Evolutionary conservation across 148 eudicot genomes (phyloP).

Genomic region (Tetragonia tetragonoides): DNA sequence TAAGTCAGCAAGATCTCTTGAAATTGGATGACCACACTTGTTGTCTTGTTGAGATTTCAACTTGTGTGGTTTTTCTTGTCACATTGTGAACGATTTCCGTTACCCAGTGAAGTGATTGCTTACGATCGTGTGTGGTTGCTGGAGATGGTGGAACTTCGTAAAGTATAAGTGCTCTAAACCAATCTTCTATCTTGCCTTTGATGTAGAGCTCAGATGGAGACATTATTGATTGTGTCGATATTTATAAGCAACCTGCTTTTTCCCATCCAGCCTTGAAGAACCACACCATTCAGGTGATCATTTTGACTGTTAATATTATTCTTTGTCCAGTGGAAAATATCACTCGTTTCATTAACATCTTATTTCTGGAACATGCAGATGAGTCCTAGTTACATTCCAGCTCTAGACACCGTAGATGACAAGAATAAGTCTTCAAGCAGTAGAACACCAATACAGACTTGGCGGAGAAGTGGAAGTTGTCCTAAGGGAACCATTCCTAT

Average conservation of each 20-base stretch:
- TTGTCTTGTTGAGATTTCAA: too few species aligned
- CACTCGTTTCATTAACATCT: neutral
- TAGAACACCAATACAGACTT: constrained; percentile 34
- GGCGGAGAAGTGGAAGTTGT: constrained; percentile 63
- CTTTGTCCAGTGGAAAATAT: neutral
- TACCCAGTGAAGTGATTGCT: too few species aligned
- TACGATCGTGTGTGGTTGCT: too few species aligned
- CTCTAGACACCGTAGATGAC: constrained; percentile 8
- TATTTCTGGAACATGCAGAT: constrained; percentile 26
- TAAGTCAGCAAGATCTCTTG: too few species aligned
- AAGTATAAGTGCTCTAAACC: neutral
- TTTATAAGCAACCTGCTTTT: constrained; percentile 61
- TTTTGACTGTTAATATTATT: neutral
- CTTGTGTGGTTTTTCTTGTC: too few species aligned
- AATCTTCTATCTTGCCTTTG: neutral
- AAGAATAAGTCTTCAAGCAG: constrained; percentile 12
- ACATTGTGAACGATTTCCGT: too few species aligned
- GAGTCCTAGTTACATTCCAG: constrained; percentile 35
- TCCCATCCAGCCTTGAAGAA: constrained; percentile 52
- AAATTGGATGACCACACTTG: too few species aligned
- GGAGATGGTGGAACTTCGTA: neutral
- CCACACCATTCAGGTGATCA: constrained; percentile 53
- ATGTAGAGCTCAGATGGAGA: constrained; percentile 74
- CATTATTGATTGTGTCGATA: constrained; percentile 57
- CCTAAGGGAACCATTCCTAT: constrained; percentile 63